These are phyloP conservation scores for Berberis vulgaris DNA, from an alignment of 164 flowering plant species.

Conservation along the genomic window DNA sequence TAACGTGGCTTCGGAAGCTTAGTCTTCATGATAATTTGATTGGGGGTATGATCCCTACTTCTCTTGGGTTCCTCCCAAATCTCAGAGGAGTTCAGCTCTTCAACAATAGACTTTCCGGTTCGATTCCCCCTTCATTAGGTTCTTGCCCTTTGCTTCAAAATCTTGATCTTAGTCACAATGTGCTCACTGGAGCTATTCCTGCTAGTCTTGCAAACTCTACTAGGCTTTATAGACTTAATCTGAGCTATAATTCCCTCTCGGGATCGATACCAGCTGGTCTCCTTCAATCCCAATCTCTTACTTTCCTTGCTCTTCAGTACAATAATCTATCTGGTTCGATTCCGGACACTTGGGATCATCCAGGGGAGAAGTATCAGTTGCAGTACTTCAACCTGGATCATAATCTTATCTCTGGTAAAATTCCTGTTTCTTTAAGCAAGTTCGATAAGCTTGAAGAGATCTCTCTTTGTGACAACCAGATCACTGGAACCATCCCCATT, in stretches of 20 bases:
- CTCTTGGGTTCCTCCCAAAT: conserved; percentile 59
- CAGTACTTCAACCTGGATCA: conserved; percentile 45
- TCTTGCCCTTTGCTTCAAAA: conserved; percentile 45
- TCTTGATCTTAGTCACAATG: conserved; percentile 72
- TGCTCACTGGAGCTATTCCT: conserved; percentile 61
- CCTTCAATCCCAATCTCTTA: conserved; percentile 40
- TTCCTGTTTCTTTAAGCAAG: conserved; percentile 47
- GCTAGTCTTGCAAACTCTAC: conserved; percentile 48
- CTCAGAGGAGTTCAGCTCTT: conserved; percentile 77
- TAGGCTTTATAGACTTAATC: conserved; percentile 55
- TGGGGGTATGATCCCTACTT: conserved; percentile 51
- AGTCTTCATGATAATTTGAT: conserved; percentile 78
- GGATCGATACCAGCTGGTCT: conserved; percentile 57
- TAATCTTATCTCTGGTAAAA: conserved; percentile 42
- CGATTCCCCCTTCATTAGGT: conserved; percentile 67
- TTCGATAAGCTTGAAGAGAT: conserved; percentile 40
- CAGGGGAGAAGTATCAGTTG: conserved; percentile 29
- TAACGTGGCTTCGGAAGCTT: conserved; percentile 54
- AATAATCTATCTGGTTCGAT: conserved; percentile 75
- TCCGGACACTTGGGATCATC: conserved; percentile 52
- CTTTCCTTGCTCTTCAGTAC: conserved; percentile 57
- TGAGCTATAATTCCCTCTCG: conserved; percentile 59
- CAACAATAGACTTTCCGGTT: conserved; percentile 79
- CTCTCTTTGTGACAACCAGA: conserved; percentile 40
- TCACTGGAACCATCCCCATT: conserved; percentile 49